Conservation (phyloP, 2,329 filamentous ascomycete species). For the Uncinocarpus reesii region DNA sequence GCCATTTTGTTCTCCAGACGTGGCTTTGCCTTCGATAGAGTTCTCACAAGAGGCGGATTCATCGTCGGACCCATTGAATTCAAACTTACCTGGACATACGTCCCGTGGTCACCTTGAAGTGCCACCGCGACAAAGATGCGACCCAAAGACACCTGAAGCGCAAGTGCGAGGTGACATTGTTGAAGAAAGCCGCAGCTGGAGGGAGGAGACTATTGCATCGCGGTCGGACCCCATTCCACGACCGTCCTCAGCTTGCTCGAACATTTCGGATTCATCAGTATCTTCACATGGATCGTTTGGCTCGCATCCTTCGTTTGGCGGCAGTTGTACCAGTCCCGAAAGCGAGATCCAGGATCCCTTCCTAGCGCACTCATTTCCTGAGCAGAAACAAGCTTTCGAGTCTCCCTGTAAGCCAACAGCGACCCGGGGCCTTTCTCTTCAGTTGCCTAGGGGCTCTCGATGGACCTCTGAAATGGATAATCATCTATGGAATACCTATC, state of each 20-base stretch:
- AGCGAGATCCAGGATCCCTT: slow-evolving; percentile 50
- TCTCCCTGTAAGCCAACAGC: slow-evolving; percentile 29
- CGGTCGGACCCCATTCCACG: slow-evolving; percentile 41
- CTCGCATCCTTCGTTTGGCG: slow-evolving; percentile 48
- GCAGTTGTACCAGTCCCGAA: slow-evolving; percentile 52
- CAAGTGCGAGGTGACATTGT: slow-evolving; percentile 35
- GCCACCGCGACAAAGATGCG: slow-evolving; percentile 30
- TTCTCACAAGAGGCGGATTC: slow-evolving; percentile 20
- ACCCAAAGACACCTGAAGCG: slow-evolving; percentile 37
- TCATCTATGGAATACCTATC: slow-evolving; percentile 57
- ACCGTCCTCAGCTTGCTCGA: slow-evolving; percentile 49
- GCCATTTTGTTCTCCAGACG: slow-evolving; percentile 29
- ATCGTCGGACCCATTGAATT: slow-evolving; percentile 13
- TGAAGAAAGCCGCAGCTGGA: slow-evolving; percentile 27
- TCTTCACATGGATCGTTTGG: slow-evolving; percentile 49
- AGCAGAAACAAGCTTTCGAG: slow-evolving; percentile 30
- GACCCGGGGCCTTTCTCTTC: slow-evolving; percentile 22
- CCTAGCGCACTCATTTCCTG: slow-evolving; percentile 33
- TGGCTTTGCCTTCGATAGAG: slow-evolving; percentile 38
- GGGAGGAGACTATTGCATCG: slow-evolving; percentile 24
- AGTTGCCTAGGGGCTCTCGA: slow-evolving; percentile 22
- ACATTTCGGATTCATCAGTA: slow-evolving; percentile 52
- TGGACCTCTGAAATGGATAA: slow-evolving; percentile 57
- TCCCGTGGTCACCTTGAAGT: slow-evolving; percentile 32
- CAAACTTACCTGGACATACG: slow-evolving; percentile 19